Evolutionary conservation across 305 asterid species (phyloP).

Genomic region (Euphrasia arctica): DNA sequence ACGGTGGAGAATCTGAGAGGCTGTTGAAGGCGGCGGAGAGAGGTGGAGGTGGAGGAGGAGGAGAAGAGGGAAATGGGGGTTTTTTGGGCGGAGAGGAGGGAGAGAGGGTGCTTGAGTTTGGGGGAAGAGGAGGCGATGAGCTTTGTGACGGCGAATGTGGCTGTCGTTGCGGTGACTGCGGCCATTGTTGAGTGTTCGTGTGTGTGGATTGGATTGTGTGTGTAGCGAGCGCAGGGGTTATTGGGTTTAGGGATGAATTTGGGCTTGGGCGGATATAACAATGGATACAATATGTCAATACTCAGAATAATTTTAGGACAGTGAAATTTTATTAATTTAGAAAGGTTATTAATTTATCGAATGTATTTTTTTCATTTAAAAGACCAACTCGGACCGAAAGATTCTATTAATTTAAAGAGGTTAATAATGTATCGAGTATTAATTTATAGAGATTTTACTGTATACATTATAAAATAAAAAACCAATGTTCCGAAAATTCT

Average conservation of each 20-base stretch:
- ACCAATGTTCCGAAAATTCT: too few species aligned
- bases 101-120: conserved; percentile 37
- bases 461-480: too few species aligned
- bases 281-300: neutral
- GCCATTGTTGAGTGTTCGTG: conserved; percentile 29
- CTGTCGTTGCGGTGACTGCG: conserved; percentile 52
- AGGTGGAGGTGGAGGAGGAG: conserved; percentile 29
- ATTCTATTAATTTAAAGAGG: too few species aligned
- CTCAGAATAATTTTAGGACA: too few species aligned
- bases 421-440: too few species aligned
- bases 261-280: conserved; percentile 30
- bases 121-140: conserved; percentile 42
- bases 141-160: conserved; percentile 49
- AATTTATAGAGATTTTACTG: too few species aligned
- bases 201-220: conserved; percentile 10
- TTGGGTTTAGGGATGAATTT: conserved; percentile 7
- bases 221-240: conserved; percentile 5
- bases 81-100: conserved; percentile 30
- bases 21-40: conserved; percentile 29
- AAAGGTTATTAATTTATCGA: too few species aligned
- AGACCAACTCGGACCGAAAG: too few species aligned
- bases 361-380: too few species aligned
- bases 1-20: conserved; percentile 45
- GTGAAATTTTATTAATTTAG: too few species aligned
- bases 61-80: conserved; percentile 33